Base-by-base conservation (phyloP, 352 stramenopile genomes). In the Phytophthora lateralis region DNA sequence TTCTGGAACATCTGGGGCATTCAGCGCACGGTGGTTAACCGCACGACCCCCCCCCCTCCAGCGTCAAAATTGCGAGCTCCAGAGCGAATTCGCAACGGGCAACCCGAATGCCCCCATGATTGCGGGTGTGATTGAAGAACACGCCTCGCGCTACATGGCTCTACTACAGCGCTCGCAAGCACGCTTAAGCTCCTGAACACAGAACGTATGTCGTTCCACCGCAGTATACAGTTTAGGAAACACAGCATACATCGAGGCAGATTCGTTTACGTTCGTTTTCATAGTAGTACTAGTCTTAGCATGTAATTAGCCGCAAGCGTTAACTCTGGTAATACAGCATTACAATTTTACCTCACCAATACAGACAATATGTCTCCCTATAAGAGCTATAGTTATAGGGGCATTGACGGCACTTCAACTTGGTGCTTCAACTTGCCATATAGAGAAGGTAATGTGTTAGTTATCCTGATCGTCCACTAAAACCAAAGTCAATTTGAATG, bases 31-130 rank as follows among this genome's bases (percentile, higher is more conserved):
- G 27, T 69, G 12, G 46, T 69, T 7, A 62, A 59, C 18, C 24
- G 56, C 1, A 70, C 55, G n/a, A n/a, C n/a, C 67, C 66, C 50
- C 71, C 26, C 51, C 61, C 0, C 60, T 75, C 0, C 61, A 75
- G 41, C 32, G 61, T 9, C 68, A 63, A 46, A 68, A 71, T 26
- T 45, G 42, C 0, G 57, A 67, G 26, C 27, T 71, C 14, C 71
- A 71, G 18, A 37, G 12, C 1, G 42, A 17, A 0, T 74, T 75
- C 35, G 4, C 5, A 0, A 63, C 48, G 2, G 34, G 20, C 2
- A 34, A 55, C 12, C 59, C 50, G 0, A 61, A 53, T 6, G n/a
- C 64, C 6, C 38, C 55, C n/a, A 49, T 38, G 4, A 66, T 69
- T 26, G 44, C 61, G 5, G 34, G 46, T 9, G 61, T 60, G 0